Evolutionary conservation across 202 grass and related monocot genomes (phyloP).

Genomic region (Hordeum pubiflorum): DNA sequence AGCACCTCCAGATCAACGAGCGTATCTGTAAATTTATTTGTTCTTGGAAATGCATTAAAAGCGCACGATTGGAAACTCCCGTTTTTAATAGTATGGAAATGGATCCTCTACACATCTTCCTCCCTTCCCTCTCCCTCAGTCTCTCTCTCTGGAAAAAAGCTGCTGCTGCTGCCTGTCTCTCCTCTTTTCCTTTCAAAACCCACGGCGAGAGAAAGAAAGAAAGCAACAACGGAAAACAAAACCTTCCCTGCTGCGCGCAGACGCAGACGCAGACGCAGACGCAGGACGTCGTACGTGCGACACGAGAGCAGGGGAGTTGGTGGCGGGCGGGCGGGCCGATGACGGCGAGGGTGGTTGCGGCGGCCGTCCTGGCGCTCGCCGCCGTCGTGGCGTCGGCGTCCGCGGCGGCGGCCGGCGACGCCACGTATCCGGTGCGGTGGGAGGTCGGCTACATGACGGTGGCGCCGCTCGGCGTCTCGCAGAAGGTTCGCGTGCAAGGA

Average conservation of each 20-base stretch:
- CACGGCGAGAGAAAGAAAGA: too few species aligned
- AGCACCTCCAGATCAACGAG: too few species aligned
- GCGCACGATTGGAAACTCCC: background rate
- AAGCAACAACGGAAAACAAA: too few species aligned
- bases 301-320: too few species aligned
- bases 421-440: constrained; percentile 33
- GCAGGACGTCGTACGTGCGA: too few species aligned
- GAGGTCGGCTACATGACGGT: constrained; percentile 69
- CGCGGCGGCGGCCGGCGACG: background rate
- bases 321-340: background rate
- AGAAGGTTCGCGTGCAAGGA: constrained; percentile 37
- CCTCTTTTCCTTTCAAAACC: too few species aligned
- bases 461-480: constrained; percentile 60
- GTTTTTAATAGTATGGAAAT: background rate
- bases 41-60: constrained; percentile 1
- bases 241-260: too few species aligned
- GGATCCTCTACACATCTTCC: background rate
- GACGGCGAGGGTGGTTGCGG: background rate
- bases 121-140: background rate
- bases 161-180: too few species aligned
- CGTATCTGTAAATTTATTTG: background rate
- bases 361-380: background rate
- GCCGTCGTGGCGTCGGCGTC: constrained; percentile 3
- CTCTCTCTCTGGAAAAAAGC: too few species aligned
- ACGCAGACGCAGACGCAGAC: too few species aligned